Evolutionary conservation across 768 basidiomycete species (phyloP).

Genomic region (Pholiota microspora): DNA sequence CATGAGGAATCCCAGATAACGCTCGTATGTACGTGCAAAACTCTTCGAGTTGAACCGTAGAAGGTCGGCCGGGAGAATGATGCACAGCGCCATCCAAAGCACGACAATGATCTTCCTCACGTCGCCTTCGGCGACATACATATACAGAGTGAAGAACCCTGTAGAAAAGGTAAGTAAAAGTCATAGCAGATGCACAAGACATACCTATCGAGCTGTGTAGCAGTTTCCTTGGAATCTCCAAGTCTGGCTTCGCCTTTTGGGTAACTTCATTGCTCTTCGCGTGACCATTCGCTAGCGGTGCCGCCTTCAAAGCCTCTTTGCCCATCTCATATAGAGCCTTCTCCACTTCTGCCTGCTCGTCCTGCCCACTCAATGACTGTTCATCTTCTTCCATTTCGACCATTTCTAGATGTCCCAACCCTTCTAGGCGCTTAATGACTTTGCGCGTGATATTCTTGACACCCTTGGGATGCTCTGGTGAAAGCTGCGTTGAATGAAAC

Average conservation of each 20-base stretch:
- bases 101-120: constrained; percentile 58
- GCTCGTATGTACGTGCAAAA: constrained; percentile 73
- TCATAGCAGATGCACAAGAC: constrained; percentile 18
- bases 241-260: constrained; percentile 54
- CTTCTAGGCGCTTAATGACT: constrained; percentile 47
- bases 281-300: constrained; percentile 17
- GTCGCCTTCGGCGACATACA: constrained; percentile 53
- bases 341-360: constrained; percentile 24
- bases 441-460: constrained; percentile 47
- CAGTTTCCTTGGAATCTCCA: constrained; percentile 88
- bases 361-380: constrained; percentile 22
- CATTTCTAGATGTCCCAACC: constrained; percentile 39
- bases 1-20: constrained; percentile 79
- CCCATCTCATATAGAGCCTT: constrained; percentile 23
- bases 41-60: constrained; percentile 63
- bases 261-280: constrained; percentile 12
- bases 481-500: constrained; percentile 35
- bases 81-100: constrained; percentile 62
- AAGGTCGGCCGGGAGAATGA: constrained; percentile 74
- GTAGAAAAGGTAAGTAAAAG: constrained; percentile 3
- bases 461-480: constrained; percentile 35
- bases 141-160: constrained; percentile 44
- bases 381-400: constrained; percentile 35
- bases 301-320: constrained; percentile 16
- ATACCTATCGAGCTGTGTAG: constrained; percentile 87